Evolutionary conservation across 2,329 filamentous ascomycete genomes (phyloP).

Genomic region (Monilinia laxa): DNA sequence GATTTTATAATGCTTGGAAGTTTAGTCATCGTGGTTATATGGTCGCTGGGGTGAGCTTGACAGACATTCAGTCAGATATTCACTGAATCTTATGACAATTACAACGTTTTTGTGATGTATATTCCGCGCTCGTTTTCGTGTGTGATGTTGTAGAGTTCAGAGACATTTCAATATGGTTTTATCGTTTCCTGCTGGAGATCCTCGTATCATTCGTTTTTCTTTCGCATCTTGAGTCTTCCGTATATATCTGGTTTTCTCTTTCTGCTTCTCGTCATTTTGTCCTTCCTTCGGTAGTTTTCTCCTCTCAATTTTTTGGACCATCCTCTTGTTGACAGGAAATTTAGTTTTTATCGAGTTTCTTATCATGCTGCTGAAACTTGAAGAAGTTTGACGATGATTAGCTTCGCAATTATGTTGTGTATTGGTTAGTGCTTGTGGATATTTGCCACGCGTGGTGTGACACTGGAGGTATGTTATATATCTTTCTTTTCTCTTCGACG

Average conservation of each 20-base stretch:
- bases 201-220: background rate
- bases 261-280: background rate
- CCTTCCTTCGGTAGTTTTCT: no score
- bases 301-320: background rate
- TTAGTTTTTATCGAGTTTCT: background rate
- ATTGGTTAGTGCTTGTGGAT: background rate
- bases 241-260: background rate
- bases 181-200: background rate
- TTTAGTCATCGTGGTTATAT: no score
- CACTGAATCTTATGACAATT: no score
- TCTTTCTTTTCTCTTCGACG: background rate
- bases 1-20: no score
- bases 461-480: background rate
- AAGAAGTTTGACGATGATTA: background rate
- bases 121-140: background rate
- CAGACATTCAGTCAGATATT: no score
- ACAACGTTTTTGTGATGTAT: no score
- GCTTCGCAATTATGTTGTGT: background rate
- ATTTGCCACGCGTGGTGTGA: background rate
- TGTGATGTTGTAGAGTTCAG: background rate
- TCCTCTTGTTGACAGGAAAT: no score
- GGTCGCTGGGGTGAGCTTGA: no score
- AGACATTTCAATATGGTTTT: background rate
- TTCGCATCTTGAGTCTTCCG: background rate
- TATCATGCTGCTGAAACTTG: background rate